Conservation (phyloP, 1,284 basidiomycete species). For the Fistulinella cinereoalba region DNA sequence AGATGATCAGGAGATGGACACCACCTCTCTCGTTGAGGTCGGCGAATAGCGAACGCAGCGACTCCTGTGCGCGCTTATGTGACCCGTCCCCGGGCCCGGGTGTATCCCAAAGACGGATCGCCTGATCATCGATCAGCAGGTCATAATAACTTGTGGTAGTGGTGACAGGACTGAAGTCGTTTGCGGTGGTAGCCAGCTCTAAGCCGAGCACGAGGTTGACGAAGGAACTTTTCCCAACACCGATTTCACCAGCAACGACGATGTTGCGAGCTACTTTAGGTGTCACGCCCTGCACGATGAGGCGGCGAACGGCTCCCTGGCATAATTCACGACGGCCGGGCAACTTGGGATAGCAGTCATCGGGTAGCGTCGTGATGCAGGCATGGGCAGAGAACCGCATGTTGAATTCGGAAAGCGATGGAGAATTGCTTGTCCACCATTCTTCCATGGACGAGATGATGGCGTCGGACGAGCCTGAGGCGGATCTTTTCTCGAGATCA, state of each 20-base stretch:
- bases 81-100: constrained; percentile 20
- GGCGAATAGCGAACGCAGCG: constrained; percentile 25
- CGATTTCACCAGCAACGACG: constrained; percentile 26
- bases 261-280: constrained; percentile 27
- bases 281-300: constrained; percentile 23
- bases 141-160: constrained; percentile 13
- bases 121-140: constrained; percentile 12
- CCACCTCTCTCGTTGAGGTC: constrained; percentile 21
- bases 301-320: constrained; percentile 17
- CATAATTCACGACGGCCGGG: constrained; percentile 21
- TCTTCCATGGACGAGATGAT: constrained; percentile 31
- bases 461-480: constrained; percentile 7
- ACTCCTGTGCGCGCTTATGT: constrained; percentile 25
- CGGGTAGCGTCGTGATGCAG: constrained; percentile 31
- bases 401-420: constrained; percentile 11
- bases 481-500: constrained; percentile 34
- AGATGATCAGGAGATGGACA: constrained; percentile 30
- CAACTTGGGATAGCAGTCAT: constrained; percentile 26
- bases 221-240: constrained; percentile 31
- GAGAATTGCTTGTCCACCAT: constrained; percentile 33
- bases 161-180: constrained; percentile 25
- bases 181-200: constrained; percentile 18
- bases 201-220: constrained; percentile 27
- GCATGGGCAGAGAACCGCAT: constrained; percentile 31
- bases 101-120: constrained; percentile 25